Evolutionary conservation across 169 alveolate genomes (phyloP).

Genomic region (Toxoplasma gondii): DNA sequence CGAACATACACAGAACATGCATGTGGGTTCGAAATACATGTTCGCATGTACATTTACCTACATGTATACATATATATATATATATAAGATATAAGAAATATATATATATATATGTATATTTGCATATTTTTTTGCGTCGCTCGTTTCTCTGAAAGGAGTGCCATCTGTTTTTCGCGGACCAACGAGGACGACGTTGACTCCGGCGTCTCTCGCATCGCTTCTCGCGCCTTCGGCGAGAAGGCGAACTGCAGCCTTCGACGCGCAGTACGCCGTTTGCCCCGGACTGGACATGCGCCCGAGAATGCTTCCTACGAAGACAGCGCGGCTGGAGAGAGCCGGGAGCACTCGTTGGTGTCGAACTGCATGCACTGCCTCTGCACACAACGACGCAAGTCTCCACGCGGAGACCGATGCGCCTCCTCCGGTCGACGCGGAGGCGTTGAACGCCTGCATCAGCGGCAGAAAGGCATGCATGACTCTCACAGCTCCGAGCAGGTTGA

Average conservation of each 20-base stretch:
- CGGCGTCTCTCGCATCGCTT: not conserved
- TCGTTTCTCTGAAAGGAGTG: too few species aligned
- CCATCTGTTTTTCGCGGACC: not conserved
- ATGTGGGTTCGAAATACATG: too few species aligned
- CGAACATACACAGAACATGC: too few species aligned
- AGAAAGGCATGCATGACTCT: not conserved
- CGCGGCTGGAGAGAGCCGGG: not conserved
- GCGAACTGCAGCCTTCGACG: slow-evolving; percentile 9
- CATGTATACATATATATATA: not conserved
- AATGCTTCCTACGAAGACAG: not conserved
- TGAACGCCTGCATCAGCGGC: not conserved
- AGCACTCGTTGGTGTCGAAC: not conserved
- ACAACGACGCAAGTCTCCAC: not conserved
- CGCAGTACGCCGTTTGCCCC: slow-evolving; percentile 2
- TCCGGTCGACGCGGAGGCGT: not conserved
- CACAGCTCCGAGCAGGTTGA: not conserved
- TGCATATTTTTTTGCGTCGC: too few species aligned
- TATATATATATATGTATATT: not conserved
- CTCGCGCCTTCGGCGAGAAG: not conserved
- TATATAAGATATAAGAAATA: not conserved
- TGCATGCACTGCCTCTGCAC: too few species aligned
- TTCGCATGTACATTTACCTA: not conserved
- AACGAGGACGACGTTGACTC: not conserved
- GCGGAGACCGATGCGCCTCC: not conserved
- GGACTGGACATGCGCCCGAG: not conserved